Evolutionary conservation across 1,284 basidiomycete species (phyloP).

Genomic region (Acaromyces ingoldii): DNA sequence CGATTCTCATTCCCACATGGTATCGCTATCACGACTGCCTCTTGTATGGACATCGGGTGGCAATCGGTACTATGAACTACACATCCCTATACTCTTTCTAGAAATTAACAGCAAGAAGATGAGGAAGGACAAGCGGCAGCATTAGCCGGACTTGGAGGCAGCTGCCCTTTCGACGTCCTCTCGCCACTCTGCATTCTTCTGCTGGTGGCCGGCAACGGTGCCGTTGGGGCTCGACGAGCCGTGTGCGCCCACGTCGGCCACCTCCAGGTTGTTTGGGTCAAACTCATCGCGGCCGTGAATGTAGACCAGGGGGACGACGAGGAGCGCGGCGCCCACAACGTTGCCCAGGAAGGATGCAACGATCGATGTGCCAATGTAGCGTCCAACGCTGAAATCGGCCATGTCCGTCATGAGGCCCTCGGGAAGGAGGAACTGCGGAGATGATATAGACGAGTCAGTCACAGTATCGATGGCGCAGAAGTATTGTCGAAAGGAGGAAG

Average conservation of each 20-base stretch:
- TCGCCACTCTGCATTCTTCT: constrained; percentile 5
- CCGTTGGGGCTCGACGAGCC: constrained; percentile 8
- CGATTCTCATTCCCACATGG: too few relatives aligned
- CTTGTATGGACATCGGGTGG: too few relatives aligned
- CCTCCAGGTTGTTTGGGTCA: constrained; percentile 15
- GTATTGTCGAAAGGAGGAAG: too few relatives aligned
- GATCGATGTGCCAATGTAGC: constrained; percentile 67
- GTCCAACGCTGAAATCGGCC: constrained; percentile 47
- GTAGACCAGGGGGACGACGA: constrained; percentile 54
- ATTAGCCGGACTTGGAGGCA: background rate
- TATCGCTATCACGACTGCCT: too few relatives aligned
- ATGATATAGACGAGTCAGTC: too few relatives aligned
- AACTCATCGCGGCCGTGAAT: constrained; percentile 33
- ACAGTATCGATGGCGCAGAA: too few relatives aligned
- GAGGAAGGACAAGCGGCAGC: background rate
- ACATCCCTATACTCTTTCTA: too few relatives aligned
- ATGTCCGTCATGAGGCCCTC: constrained; percentile 56
- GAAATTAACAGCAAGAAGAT: background rate
- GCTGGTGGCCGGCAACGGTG: constrained; percentile 6
- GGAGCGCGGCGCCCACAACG: constrained; percentile 61
- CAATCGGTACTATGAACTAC: too few relatives aligned
- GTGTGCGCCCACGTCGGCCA: background rate
- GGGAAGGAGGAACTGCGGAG: constrained; percentile 67
- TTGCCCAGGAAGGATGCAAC: constrained; percentile 67
- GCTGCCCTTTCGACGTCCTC: constrained; percentile 5